phyloP scores from a whole-genome alignment of 257 asterid species.

The Ilex aquifolium region DNA sequence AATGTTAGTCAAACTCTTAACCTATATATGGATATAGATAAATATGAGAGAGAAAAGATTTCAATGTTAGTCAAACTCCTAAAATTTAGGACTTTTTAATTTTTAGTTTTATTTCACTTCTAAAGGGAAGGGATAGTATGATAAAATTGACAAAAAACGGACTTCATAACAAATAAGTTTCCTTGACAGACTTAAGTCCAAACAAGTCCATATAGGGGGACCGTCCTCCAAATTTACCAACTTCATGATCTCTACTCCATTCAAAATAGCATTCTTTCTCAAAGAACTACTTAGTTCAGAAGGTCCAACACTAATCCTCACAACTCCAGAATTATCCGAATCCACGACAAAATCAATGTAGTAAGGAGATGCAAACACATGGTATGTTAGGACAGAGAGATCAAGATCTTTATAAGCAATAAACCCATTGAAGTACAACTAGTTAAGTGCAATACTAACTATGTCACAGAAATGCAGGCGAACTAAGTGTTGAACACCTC shows the following conservation, averaged over 20 bases:
- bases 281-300: conserved; percentile 50
- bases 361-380: conserved; percentile 57
- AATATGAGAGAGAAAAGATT: no score
- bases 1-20: no score
- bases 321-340: conserved; percentile 22
- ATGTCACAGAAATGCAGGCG: conserved; percentile 76
- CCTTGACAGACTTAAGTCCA: no score
- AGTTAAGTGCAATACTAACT: conserved; percentile 46
- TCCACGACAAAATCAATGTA: conserved; percentile 61
- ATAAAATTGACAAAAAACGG: no score
- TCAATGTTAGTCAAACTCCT: no score
- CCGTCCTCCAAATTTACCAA: neutral
- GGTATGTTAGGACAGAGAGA: conserved; percentile 46
- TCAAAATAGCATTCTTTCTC: conserved; percentile 28
- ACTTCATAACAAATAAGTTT: no score
- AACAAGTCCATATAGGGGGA: no score
- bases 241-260: conserved; percentile 11
- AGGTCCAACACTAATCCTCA: conserved; percentile 59
- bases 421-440: conserved; percentile 56
- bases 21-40: no score
- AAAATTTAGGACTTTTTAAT: no score
- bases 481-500: conserved; percentile 32
- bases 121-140: no score
- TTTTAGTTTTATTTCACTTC: no score
- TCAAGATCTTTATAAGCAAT: conserved; percentile 64